Evolutionary conservation across 2,329 filamentous ascomycete species (phyloP), one percentile per base, ranked within the genome.

Genomic region (Clarireedia homoeocarpa): DNA sequence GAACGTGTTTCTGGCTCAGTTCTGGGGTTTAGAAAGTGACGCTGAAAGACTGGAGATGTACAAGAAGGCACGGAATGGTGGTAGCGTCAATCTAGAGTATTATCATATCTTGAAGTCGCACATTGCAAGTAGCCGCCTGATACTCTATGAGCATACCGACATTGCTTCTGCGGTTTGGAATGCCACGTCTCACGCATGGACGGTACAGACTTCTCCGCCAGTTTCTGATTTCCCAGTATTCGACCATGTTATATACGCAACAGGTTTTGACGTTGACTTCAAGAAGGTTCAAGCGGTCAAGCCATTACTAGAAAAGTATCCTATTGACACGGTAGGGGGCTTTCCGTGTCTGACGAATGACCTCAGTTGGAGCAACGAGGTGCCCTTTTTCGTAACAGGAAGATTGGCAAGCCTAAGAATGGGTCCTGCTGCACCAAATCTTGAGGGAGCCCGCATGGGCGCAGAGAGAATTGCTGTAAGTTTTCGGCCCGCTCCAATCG

Each of bases 311-410:
- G 60, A 72, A 3, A 76, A 82, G 17, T 75, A 85, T 59, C 86
- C 86, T 0, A 77, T 92, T 36, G 71, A 81, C 15, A 77, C 74
- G 0, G 76, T 81, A 24, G 82, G 82, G 4, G 88, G 88, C 0
- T 72, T 91, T 20, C 88, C 89, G 0, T 88, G 85, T 61, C 70
- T 92, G 51, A 91, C 80, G 2, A 81, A 91, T 44, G 87, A 92
- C 63, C 73, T 92, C 58, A 86, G 85, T 77, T 92, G 88, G 88
- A 76, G 76, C 39, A 75, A 84, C 0, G 81, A 82, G n/a, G 79
- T 92, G 0, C 88, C 88, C 1, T 70, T 91, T 1, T 91, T 90
- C 65, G 71, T 88, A 57, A 84, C 84, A 0, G 88, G 86, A 1
- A 76, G 82, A 52, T 71, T 91, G 38, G 88, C 85, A 0, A 81